Percentiles rank a stretch among this genome's conserved stretches.
Evolutionary conservation across 2,329 filamentous ascomycete species (phyloP).

Genomic region (Incumbomyces lentus): DNA sequence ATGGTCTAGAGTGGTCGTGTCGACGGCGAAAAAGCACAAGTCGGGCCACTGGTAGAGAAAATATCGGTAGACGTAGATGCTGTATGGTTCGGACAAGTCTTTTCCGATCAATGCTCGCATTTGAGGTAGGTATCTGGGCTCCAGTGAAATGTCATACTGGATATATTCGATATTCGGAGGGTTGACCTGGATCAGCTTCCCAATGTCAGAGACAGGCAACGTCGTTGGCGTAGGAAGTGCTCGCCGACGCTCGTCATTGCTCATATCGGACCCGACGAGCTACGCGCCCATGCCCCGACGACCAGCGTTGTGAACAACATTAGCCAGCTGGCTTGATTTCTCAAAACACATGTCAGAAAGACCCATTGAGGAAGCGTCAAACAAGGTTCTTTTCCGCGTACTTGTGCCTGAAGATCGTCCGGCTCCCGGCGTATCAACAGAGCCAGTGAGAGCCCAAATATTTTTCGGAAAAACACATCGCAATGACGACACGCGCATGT

Average conservation of each 20-base stretch:
- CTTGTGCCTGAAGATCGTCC: conserved; percentile 1
- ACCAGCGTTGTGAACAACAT: background rate
- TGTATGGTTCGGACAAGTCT: conserved; percentile 94
- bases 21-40: conserved; percentile 78
- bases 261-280: conserved; percentile 1
- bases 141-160: conserved; percentile 49
- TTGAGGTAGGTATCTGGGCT: conserved; percentile 62
- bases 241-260: background rate
- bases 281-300: background rate
- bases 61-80: conserved; percentile 98
- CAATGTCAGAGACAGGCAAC: background rate
- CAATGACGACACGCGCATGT: background rate
- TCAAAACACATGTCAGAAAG: background rate
- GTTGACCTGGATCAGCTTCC: conserved; percentile 11
- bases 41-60: conserved; percentile 97
- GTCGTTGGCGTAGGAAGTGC: background rate
- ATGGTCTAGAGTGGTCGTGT: conserved; percentile 42
- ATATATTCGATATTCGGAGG: conserved; percentile 39
- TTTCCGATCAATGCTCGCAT: conserved; percentile 91
- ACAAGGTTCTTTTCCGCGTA: background rate
- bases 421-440: too few relatives aligned
- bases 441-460: too few relatives aligned
- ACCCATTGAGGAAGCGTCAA: background rate
- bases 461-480: too few relatives aligned
- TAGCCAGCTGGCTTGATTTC: background rate